Evolutionary conservation across 2,329 filamentous ascomycete genomes (phyloP).

Genomic region (Lachnellula hyalina): DNA sequence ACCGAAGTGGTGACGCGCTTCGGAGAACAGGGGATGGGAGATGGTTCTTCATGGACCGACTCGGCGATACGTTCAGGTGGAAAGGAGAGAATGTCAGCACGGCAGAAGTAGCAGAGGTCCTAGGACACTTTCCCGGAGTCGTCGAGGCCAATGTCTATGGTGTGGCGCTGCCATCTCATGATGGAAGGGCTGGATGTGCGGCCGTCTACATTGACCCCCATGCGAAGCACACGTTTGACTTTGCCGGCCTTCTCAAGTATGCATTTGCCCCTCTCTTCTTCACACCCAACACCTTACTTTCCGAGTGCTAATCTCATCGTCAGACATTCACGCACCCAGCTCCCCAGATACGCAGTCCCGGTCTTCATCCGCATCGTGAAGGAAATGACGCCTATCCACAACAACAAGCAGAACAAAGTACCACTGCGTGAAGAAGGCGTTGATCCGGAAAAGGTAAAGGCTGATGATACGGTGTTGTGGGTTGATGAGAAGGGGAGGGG

Average conservation of each 20-base stretch:
- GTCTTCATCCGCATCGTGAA: conserved; percentile 63
- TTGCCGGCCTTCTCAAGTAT: conserved; percentile 50
- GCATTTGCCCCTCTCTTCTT: conserved; percentile 27
- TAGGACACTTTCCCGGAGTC: conserved; percentile 54
- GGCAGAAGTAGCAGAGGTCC: conserved; percentile 59
- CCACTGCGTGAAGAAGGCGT: conserved; percentile 63
- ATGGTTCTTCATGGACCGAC: conserved; percentile 65
- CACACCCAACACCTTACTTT: neutral
- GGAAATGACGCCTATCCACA: conserved; percentile 58
- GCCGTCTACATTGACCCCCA: conserved; percentile 53
- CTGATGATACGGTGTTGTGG: conserved; percentile 43
- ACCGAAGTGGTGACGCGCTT: conserved; percentile 63
- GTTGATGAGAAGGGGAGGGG: conserved; percentile 52
- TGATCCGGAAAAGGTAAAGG: conserved; percentile 45
- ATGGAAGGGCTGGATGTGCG: conserved; percentile 64
- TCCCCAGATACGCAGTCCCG: conserved; percentile 72
- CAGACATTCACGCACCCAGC: conserved; percentile 48
- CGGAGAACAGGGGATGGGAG: conserved; percentile 56
- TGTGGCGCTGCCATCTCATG: conserved; percentile 58
- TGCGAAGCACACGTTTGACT: conserved; percentile 49
- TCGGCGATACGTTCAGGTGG: conserved; percentile 73
- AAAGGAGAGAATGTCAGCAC: conserved; percentile 66
- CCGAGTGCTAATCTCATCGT: neutral
- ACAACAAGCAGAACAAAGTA: conserved; percentile 77
- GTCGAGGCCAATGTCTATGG: conserved; percentile 68